These are phyloP conservation scores for Ascochyta rabiei DNA, from an alignment of 2,329 filamentous ascomycete genomes.

Conservation along the genomic window DNA sequence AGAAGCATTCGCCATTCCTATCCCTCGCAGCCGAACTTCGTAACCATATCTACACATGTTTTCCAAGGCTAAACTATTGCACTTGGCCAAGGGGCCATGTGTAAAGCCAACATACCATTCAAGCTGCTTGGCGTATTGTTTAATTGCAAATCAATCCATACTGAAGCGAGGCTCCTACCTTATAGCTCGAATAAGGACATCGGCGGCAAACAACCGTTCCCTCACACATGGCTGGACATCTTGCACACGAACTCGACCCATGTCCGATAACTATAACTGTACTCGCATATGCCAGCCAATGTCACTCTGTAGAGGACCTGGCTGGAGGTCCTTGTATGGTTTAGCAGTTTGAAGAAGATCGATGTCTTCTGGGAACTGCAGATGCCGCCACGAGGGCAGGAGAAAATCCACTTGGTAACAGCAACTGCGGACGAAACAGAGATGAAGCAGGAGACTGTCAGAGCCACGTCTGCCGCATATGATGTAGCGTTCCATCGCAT, in stretches of 20 bases:
- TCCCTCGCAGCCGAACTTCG: constrained; percentile 5
- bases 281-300: neutral
- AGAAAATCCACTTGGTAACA: constrained; percentile 7
- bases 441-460: neutral
- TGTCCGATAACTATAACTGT: neutral
- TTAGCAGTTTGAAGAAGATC: neutral
- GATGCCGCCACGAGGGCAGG: constrained; percentile 2
- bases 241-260: neutral
- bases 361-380: constrained; percentile 5
- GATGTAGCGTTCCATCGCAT: constrained; percentile 4
- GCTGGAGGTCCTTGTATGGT: constrained; percentile 3
- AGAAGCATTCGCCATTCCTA: neutral
- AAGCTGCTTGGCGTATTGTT: constrained; percentile 1
- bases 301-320: constrained; percentile 1
- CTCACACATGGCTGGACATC: neutral
- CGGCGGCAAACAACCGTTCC: neutral
- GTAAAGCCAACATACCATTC: neutral
- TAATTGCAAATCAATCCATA: constrained; percentile 4
- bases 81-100: neutral
- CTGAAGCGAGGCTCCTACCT: constrained; percentile 4
- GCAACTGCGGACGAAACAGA: neutral
- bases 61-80: constrained; percentile 4
- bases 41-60: neutral
- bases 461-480: neutral
- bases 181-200: neutral